Conservation (phyloP, 441 rosid species). For the Erysimum cheiri region DNA sequence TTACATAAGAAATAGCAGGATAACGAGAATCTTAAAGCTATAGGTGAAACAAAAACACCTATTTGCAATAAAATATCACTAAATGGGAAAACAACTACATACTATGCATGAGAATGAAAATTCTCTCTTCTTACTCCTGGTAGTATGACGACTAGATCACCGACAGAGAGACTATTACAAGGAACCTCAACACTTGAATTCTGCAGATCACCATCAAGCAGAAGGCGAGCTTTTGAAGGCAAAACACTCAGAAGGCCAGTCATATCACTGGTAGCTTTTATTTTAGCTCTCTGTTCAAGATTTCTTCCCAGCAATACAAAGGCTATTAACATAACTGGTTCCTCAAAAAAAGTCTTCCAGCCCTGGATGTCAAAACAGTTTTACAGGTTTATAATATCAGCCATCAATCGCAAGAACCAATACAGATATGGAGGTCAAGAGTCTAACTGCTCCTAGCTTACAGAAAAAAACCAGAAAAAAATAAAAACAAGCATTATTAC, state of each 20-base stretch:
- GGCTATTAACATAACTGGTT: conserved; percentile 93
- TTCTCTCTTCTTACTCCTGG: conserved; percentile 82
- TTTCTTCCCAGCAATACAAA: conserved; percentile 95
- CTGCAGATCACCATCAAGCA: conserved; percentile 60
- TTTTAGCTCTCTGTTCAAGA: conserved; percentile 98
- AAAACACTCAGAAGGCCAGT: conserved; percentile 86
- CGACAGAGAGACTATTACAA: conserved; percentile 78
- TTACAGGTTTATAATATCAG: conserved; percentile 37
- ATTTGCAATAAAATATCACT: conserved; percentile 15
- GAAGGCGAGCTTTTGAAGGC: conserved; percentile 93
- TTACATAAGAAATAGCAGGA: neutral
- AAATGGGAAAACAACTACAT: conserved; percentile 39
- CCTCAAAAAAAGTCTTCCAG: conserved; percentile 98
- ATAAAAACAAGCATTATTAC: neutral
- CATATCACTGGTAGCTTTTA: conserved; percentile 97
- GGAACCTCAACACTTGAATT: conserved; percentile 83
- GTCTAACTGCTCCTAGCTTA: conserved; percentile 6
- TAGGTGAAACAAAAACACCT: conserved; percentile 7
- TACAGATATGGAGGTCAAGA: conserved; percentile 29
- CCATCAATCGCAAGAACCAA: conserved; percentile 16
- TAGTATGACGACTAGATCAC: conserved; percentile 80
- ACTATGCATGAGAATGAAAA: conserved; percentile 39
- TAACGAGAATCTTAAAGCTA: neutral
- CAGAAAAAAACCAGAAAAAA: conserved; percentile 1
- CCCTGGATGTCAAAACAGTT: conserved; percentile 66